Conservation (phyloP, 1,139 yeast genomes). For the Geotrichum citri-aurantii region DNA sequence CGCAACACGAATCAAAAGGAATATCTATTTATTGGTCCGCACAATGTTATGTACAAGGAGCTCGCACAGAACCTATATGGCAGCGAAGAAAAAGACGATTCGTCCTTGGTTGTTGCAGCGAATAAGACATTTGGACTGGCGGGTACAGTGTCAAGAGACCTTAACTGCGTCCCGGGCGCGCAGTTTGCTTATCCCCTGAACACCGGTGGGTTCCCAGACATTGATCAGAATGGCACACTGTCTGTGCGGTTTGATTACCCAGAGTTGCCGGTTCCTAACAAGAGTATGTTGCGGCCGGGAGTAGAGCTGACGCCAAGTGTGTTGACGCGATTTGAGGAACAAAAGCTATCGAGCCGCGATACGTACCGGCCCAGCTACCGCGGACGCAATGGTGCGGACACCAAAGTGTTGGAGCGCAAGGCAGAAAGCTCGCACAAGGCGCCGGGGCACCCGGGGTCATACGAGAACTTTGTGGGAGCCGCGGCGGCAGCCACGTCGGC, state of each 20-base stretch:
- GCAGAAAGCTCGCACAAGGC: conserved; percentile 17
- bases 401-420: conserved; percentile 29
- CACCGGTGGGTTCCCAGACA: conserved; percentile 47
- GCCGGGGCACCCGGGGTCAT: background rate
- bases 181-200: conserved; percentile 55
- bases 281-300: conserved; percentile 82
- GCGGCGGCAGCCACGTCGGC: conserved; percentile 31
- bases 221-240: conserved; percentile 52
- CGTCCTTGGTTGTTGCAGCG: conserved; percentile 41
- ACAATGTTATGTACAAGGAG: conserved; percentile 24
- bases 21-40: conserved; percentile 32
- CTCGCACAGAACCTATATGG: conserved; percentile 28
- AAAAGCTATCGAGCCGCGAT: conserved; percentile 10
- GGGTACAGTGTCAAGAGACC: conserved; percentile 51
- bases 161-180: conserved; percentile 45
- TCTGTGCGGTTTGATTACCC: conserved; percentile 58
- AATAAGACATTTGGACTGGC: conserved; percentile 52
- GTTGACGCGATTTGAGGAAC: conserved; percentile 38
- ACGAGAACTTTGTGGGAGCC: conserved; percentile 38
- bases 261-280: conserved; percentile 35
- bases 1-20: conserved; percentile 47
- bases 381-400: conserved; percentile 28
- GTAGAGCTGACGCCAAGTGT: conserved; percentile 58
- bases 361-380: conserved; percentile 10
- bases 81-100: conserved; percentile 30